These are phyloP conservation scores for Paraconiothyrium brasiliense DNA, from an alignment of 2,329 filamentous ascomycete species.

Conservation along the genomic window DNA sequence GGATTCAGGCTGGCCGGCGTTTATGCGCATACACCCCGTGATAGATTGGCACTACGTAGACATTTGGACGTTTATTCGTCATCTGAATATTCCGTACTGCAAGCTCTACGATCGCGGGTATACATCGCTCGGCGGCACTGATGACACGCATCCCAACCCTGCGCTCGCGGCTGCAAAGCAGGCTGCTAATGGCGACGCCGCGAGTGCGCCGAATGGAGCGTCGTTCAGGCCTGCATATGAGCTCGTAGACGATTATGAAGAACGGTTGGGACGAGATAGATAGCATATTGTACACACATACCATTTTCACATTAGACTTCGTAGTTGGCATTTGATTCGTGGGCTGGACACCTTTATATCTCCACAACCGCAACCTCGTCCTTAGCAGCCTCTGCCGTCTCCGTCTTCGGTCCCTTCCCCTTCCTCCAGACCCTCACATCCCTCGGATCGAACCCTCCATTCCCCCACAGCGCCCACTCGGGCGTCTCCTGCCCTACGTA, in stretches of 20 bases:
- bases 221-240: conserved; percentile 52
- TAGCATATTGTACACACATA: conserved; percentile 2
- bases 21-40: conserved; percentile 93
- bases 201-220: conserved; percentile 25
- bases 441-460: conserved; percentile 91
- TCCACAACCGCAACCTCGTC: conserved; percentile 7
- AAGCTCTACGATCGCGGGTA: conserved; percentile 87
- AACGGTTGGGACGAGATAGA: conserved; percentile 50
- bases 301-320: not conserved
- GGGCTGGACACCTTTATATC: conserved; percentile 6
- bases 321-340: not conserved
- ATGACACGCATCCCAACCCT: conserved; percentile 91
- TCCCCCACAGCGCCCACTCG: conserved; percentile 95
- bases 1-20: conserved; percentile 87
- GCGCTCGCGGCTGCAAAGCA: conserved; percentile 52
- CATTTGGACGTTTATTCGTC: conserved; percentile 89
- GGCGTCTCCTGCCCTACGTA: conserved; percentile 87
- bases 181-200: conserved; percentile 22
- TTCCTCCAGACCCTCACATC: conserved; percentile 90
- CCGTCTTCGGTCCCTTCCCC: conserved; percentile 66
- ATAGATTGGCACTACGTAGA: conserved; percentile 98
- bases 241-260: conserved; percentile 52
- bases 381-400: conserved; percentile 23
- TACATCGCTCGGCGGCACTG: conserved; percentile 89
- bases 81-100: conserved; percentile 84